Evolutionary conservation across 768 basidiomycete species (phyloP), one percentile per base, ranked within the genome.

Genomic region (Boletellus ananas): DNA sequence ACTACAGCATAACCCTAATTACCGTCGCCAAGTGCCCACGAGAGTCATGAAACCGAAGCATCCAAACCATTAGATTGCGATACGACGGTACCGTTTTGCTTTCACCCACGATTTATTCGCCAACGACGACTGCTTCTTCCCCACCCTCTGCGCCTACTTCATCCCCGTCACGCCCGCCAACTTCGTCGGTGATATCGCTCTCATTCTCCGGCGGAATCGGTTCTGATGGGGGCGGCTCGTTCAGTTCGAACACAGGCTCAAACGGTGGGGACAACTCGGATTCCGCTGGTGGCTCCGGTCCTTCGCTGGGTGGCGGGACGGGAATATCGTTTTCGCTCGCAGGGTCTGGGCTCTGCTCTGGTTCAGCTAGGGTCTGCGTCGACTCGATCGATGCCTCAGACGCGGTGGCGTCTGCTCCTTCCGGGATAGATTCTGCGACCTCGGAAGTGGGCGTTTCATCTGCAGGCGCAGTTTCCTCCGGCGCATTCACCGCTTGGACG

Each of bases 131-230:
- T 20, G 43, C 49, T 54, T 55, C 51, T 47, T 56, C 54, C 52
- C 55, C 58, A 45, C 45, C 59, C 35, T 35, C 48, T 37, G 31
- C 47, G 38, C 8, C 49, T 41, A 45, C 40, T 50, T 65, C 59
- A 57, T 68, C 44, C 31, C 47, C 55, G 43, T 47, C 63, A 46
- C 29, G 37, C 37, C 34, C 60, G 47, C 40, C 52, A 38, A 44
- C 60, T 47, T 69, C 65, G 36, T 69, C 68, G 53, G 66, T 63
- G 58, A 67, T 69, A 62, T 69, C 66, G 56, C 68, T 63, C 49
- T 66, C 64, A 47, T 57, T 68, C 52, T 67, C 66, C 47, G 66
- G 66, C 0, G 63, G 65, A 35, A 67, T 56, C 10, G 67, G 65
- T 34, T 67, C 66, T 36, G 67, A 65, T 23, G 66, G 61, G 12